Percentiles rank a stretch among this genome's conserved stretches.
Evolutionary conservation across 805 yeast species (phyloP).

Genomic region (Kodamaea jinghongensis): DNA sequence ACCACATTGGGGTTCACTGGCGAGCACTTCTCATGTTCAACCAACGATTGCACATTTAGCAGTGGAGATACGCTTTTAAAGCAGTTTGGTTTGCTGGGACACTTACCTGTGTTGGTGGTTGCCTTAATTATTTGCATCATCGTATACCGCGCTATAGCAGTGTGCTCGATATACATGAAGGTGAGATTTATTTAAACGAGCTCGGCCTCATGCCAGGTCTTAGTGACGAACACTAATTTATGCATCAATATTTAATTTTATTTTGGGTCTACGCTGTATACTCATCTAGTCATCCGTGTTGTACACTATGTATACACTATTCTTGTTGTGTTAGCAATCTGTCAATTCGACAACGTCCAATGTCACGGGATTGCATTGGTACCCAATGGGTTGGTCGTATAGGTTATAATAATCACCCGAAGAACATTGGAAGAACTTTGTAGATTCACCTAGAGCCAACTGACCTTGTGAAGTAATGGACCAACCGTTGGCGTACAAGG

Average conservation of each 20-base stretch:
- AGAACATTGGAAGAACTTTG: constrained; percentile 37
- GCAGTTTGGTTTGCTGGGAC: constrained; percentile 26
- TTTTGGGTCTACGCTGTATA: background rate
- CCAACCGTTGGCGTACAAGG: constrained; percentile 41
- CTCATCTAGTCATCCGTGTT: background rate
- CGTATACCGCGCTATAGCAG: constrained; percentile 31
- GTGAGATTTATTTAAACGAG: constrained; percentile 19
- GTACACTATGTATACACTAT: background rate
- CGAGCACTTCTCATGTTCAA: constrained; percentile 3
- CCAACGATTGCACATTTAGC: constrained; percentile 21
- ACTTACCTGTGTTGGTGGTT: constrained; percentile 29
- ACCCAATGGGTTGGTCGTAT: constrained; percentile 32
- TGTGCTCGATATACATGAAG: constrained; percentile 22
- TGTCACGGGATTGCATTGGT: constrained; percentile 35
- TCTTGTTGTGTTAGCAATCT: constrained; percentile 19
- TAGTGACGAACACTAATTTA: too few relatives aligned
- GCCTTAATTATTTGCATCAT: constrained; percentile 37
- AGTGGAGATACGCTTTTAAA: constrained; percentile 35
- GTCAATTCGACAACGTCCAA: constrained; percentile 37
- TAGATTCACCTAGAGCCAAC: constrained; percentile 31
- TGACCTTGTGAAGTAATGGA: constrained; percentile 31
- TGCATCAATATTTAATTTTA: too few relatives aligned
- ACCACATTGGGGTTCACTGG: constrained; percentile 6
- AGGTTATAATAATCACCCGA: constrained; percentile 40
- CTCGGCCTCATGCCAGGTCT: too few relatives aligned